Conservation (phyloP, 495 filamentous ascomycete species). For the Penicillium arizonense region DNA sequence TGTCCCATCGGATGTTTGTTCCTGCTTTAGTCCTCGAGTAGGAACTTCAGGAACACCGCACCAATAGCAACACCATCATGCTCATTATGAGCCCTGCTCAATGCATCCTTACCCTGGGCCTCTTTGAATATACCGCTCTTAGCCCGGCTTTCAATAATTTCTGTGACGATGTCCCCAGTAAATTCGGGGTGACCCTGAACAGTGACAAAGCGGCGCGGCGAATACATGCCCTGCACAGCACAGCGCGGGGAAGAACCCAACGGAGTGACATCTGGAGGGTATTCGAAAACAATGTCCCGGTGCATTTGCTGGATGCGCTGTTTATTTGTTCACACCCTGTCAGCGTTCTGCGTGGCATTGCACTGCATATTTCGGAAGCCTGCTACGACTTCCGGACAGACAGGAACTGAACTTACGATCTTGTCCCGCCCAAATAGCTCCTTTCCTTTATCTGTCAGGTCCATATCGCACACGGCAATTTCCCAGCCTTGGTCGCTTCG, state of each 20-base stretch:
- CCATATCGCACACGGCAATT: conserved; percentile 66
- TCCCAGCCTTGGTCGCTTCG: conserved; percentile 76
- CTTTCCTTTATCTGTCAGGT: conserved; percentile 68
- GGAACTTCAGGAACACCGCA: conserved; percentile 68
- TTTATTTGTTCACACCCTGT: neutral
- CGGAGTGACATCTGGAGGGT: conserved; percentile 58
- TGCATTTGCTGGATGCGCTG: conserved; percentile 91
- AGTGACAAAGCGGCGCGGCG: conserved; percentile 62
- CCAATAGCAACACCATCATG: conserved; percentile 77
- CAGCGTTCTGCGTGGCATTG: neutral
- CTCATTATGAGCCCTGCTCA: conserved; percentile 57
- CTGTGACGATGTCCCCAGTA: conserved; percentile 66
- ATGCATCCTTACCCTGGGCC: conserved; percentile 61
- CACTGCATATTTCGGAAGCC: neutral
- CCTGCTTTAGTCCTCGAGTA: conserved; percentile 51
- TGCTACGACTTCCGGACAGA: neutral
- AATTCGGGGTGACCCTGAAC: conserved; percentile 95
- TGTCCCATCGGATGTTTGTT: neutral
- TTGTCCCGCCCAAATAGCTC: conserved; percentile 68
- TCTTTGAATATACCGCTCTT: conserved; percentile 63
- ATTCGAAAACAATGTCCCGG: conserved; percentile 68
- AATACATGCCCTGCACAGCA: conserved; percentile 78
- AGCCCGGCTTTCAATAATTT: conserved; percentile 63
- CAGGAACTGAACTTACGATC: conserved; percentile 51
- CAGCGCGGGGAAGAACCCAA: conserved; percentile 69